A percentile compares a stretch with the other conserved stretches of the same genome.
Conservation (phyloP, 1,139 yeast genomes). For the Waltiozyma sp. region DNA sequence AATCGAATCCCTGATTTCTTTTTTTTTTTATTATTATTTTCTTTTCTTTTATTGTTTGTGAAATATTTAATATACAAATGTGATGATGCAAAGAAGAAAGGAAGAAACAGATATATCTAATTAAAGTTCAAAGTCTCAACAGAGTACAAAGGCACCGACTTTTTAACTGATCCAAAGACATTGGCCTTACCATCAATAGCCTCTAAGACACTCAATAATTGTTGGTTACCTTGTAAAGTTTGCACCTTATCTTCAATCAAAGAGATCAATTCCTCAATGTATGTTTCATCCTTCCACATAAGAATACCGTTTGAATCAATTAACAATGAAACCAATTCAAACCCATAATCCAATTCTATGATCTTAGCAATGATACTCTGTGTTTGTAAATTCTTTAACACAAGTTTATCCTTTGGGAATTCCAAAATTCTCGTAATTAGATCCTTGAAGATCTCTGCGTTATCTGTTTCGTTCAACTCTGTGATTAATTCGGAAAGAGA, state of each 20-base stretch:
- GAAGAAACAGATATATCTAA: no score
- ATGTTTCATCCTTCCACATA: slow-evolving; percentile 39
- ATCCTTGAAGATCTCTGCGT: slow-evolving; percentile 57
- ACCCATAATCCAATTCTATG: slow-evolving; percentile 37
- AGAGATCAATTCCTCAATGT: slow-evolving; percentile 33
- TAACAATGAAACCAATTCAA: slow-evolving; percentile 49
- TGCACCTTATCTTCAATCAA: slow-evolving; percentile 39
- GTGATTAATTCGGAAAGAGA: slow-evolving; percentile 50
- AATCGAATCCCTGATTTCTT: no score
- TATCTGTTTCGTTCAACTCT: slow-evolving; percentile 44
- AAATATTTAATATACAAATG: no score
- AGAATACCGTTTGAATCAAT: slow-evolving; percentile 68
- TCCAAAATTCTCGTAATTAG: slow-evolving; percentile 51
- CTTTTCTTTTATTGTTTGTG: no score
- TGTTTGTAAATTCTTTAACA: slow-evolving; percentile 18
- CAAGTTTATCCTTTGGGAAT: slow-evolving; percentile 30
- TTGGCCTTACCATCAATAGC: slow-evolving; percentile 30
- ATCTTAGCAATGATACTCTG: slow-evolving; percentile 30
- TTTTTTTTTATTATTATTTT: no score
- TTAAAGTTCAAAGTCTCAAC: slow-evolving; percentile 32
- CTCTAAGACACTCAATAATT: slow-evolving; percentile 44
- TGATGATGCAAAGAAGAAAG: no score
- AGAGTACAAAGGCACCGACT: slow-evolving; percentile 39
- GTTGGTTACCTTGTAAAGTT: slow-evolving; percentile 38
- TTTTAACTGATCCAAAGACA: slow-evolving; percentile 17